phyloP scores from a whole-genome alignment of 495 filamentous ascomycete species.

The Eremomyces bilateralis region DNA sequence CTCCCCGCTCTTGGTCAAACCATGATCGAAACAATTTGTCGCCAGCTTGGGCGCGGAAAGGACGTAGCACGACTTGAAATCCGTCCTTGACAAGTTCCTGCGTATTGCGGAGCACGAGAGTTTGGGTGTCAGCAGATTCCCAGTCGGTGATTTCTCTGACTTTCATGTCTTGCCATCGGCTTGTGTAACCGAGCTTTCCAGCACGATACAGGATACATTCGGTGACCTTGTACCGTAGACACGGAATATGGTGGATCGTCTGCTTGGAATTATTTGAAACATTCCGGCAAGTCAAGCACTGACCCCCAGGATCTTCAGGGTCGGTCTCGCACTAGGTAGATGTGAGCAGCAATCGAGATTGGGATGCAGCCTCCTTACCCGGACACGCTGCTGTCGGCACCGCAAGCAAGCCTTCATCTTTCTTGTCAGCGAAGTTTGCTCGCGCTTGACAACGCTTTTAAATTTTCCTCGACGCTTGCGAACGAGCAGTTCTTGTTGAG shows the following conservation, averaged over 20 bases:
- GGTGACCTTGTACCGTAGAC: constrained; percentile 7
- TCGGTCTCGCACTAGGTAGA: background rate
- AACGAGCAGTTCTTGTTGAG: no score
- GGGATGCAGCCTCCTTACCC: background rate
- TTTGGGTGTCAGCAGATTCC: constrained; percentile 4
- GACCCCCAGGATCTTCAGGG: background rate
- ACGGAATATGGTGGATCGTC: background rate
- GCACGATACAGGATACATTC: constrained; percentile 6
- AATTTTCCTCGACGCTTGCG: no score
- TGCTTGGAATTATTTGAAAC: no score
- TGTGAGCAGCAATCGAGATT: background rate
- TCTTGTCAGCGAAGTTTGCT: no score
- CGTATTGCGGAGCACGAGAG: constrained; percentile 6
- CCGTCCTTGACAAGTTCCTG: constrained; percentile 5
- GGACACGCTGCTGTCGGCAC: constrained; percentile 1
- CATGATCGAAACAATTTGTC: constrained; percentile 1
- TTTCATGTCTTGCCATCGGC: constrained; percentile 9
- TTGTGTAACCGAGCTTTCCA: constrained; percentile 3
- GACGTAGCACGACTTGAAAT: constrained; percentile 4
- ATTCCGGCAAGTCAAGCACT: background rate
- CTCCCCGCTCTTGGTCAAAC: background rate
- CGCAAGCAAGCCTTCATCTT: background rate
- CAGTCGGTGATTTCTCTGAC: constrained; percentile 8
- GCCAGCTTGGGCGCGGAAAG: constrained; percentile 3
- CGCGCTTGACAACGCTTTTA: no score